Evolutionary conservation across 257 asterid genomes (phyloP).

Genomic region (Echium plantagineum): DNA sequence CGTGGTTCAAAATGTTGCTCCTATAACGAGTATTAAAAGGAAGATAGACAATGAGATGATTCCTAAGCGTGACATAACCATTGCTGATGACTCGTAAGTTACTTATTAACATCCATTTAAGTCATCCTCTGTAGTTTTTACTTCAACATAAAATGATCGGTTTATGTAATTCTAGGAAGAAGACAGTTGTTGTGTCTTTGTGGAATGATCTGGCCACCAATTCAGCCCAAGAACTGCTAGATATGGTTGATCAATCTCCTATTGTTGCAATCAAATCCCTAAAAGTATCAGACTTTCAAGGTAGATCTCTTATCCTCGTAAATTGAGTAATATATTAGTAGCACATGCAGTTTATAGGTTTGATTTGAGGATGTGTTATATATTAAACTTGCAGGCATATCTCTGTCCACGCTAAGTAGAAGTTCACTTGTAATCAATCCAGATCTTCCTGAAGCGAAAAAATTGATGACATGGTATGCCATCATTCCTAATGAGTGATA

Average conservation of each 20-base stretch:
- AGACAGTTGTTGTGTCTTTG: slow-evolving; percentile 52
- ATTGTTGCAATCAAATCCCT: slow-evolving; percentile 85
- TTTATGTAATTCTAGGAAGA: slow-evolving; percentile 43
- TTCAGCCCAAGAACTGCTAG: slow-evolving; percentile 55
- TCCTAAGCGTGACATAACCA: slow-evolving; percentile 85
- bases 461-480: slow-evolving; percentile 66
- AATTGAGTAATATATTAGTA: slow-evolving; percentile 21
- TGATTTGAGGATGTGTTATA: not conserved
- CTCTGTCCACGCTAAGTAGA: slow-evolving; percentile 73
- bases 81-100: slow-evolving; percentile 83
- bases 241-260: slow-evolving; percentile 76
- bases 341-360: not conserved
- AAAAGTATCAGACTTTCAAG: slow-evolving; percentile 87
- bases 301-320: slow-evolving; percentile 15
- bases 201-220: slow-evolving; percentile 60
- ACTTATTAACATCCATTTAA: not conserved
- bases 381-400: slow-evolving; percentile 46
- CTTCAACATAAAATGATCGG: not conserved
- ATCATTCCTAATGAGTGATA: not conserved
- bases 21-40: slow-evolving; percentile 74
- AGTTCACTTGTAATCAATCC: slow-evolving; percentile 64
- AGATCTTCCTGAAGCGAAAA: slow-evolving; percentile 71
- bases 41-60: slow-evolving; percentile 60
- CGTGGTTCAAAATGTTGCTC: slow-evolving; percentile 70
- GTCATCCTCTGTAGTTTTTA: not conserved